A percentile compares a stretch with the other conserved stretches of the same genome.
Conservation (phyloP, 2,329 filamentous ascomycete genomes). For the Teratosphaeriaceae sp. region DNA sequence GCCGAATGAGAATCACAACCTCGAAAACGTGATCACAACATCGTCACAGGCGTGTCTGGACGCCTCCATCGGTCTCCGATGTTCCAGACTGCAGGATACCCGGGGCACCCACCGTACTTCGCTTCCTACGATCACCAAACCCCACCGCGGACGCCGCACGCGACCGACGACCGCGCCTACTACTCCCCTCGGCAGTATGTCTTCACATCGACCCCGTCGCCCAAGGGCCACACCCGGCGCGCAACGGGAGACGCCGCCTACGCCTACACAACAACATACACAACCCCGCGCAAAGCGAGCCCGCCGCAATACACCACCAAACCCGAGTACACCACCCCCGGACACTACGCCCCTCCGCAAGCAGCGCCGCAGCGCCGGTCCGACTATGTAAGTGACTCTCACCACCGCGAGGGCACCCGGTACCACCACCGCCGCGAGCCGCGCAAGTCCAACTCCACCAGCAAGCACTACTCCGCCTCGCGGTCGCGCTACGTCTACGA, state of each 20-base stretch:
- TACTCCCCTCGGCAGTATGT: constrained; percentile 48
- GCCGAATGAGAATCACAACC: neutral
- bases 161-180: constrained; percentile 37
- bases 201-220: constrained; percentile 42
- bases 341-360: constrained; percentile 39
- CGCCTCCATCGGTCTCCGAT: constrained; percentile 26
- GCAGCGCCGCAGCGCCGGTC: constrained; percentile 49
- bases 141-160: constrained; percentile 42
- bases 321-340: constrained; percentile 38
- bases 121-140: constrained; percentile 43
- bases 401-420: constrained; percentile 35
- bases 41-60: constrained; percentile 27
- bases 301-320: constrained; percentile 22
- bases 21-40: constrained; percentile 12
- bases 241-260: constrained; percentile 47
- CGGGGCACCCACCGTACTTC: constrained; percentile 42
- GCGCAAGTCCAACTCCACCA: constrained; percentile 32
- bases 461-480: constrained; percentile 44
- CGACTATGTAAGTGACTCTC: constrained; percentile 62
- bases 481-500: constrained; percentile 50
- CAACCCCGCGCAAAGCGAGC: constrained; percentile 30
- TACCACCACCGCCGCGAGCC: constrained; percentile 24
- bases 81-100: constrained; percentile 29
- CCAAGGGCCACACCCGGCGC: constrained; percentile 47
- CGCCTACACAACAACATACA: constrained; percentile 30